Evolutionary conservation across 176 grass and related monocot genomes (phyloP), one percentile per base, ranked within the genome.

Genomic region (Hsuehochloa calcarea): DNA sequence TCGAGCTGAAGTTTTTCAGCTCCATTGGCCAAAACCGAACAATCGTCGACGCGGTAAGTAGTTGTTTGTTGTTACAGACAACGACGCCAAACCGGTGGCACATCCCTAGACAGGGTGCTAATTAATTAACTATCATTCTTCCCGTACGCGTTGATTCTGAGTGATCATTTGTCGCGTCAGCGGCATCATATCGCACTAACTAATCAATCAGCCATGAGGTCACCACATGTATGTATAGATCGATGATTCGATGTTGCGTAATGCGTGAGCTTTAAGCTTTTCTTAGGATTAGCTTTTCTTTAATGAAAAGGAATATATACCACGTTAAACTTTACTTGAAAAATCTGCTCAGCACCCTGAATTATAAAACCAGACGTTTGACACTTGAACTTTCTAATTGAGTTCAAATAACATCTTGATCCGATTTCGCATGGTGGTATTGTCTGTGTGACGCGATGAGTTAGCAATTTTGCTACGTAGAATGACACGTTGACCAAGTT

Each of bases 131-230:
- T 51, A 74, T 74, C 3, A 0, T 61, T 66, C 14, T 39, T 3
- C 58, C 68, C 37, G 43, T 80, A 35, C 43, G 61, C 41, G 77
- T 11, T 72, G 58, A 74, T 78, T 41, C 23, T 7, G 55, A 70
- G 66, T 5, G 54, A 55, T 65, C 54, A 78, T 78, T 70, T 10
- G 60, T 10, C 50, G 22, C 16, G 11, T 60, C 27, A 35, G 27
- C 47, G n/a, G 50, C 79, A 81, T 87, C 71, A 79, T 84, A 65
- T 72, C 74, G 45, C 74, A 79, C 74, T 56, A 79, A 84, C 20
- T 65, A 65, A 67, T 37, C 10, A 41, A 35, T 52, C 34, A 65
- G n/a, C 54, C 85, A 80, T 64, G 77, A 74, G 74, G 26, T 72
- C 74, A 88, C 72, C 66, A 65, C 86, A 64, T 64, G 72, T 23